Percentiles rank a stretch among this genome's conserved stretches.
phyloP scores from a whole-genome alignment of 345 rosid species.

The Populus davidiana region DNA sequence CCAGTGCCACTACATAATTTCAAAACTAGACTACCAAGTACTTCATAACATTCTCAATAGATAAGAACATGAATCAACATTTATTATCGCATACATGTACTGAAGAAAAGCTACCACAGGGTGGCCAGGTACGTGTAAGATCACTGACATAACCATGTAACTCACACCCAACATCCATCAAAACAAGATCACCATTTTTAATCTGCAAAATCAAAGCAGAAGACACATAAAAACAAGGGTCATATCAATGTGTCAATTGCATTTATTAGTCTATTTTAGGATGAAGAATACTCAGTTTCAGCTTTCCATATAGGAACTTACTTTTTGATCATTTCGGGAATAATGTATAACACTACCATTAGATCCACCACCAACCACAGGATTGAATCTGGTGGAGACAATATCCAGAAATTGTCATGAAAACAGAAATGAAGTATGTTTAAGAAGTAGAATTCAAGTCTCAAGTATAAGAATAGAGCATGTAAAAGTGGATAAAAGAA shows the following conservation, averaged over 20 bases:
- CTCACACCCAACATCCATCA: slow-evolving; percentile 98
- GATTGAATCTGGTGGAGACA: slow-evolving; percentile 61
- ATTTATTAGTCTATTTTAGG: neutral
- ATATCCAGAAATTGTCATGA: slow-evolving; percentile 3
- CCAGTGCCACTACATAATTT: no score
- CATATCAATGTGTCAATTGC: neutral
- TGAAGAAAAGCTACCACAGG: slow-evolving; percentile 71
- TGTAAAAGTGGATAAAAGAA: neutral
- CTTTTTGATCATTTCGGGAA: slow-evolving; percentile 88
- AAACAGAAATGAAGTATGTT: neutral
- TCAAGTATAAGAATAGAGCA: neutral
- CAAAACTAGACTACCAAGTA: no score
- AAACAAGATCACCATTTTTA: slow-evolving; percentile 76
- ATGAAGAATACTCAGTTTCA: slow-evolving; percentile 2
- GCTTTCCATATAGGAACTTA: slow-evolving; percentile 33
- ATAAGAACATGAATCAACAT: neutral
- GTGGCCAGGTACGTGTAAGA: slow-evolving; percentile 96
- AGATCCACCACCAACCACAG: slow-evolving; percentile 93
- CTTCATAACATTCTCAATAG: no score
- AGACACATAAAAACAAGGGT: neutral
- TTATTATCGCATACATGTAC: slow-evolving; percentile 50
- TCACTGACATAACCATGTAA: slow-evolving; percentile 94
- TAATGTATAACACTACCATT: slow-evolving; percentile 92
- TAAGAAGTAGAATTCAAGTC: neutral
- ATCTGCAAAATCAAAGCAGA: slow-evolving; percentile 44